Base-by-base conservation (phyloP, 306 rosid species). In the Dryas drummondii region DNA sequence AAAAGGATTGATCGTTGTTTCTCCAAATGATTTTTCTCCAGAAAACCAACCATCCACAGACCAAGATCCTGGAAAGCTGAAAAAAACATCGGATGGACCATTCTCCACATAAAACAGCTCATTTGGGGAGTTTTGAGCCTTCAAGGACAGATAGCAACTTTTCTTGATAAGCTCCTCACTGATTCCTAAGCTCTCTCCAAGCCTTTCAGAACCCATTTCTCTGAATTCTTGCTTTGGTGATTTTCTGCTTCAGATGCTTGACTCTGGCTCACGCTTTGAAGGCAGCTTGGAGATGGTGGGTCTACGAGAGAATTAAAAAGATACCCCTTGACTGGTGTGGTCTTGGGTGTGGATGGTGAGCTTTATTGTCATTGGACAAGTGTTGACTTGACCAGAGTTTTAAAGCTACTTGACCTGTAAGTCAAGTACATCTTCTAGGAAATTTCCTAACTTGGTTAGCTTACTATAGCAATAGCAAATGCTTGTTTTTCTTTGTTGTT, bases 61-160 rank as follows among this genome's bases (percentile, higher is more conserved):
- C 88, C 89, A 86, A 8, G 85, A 80, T 13, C 88, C 89, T 0
- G 91, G 57, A 54, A 94, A 94, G 73, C 84, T 65, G 62, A 92
- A 46, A 51, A 94, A 19, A 45, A 37, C 52, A 9, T 72, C 72
- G 1, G 88, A 55, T 10, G 87, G 56, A 40, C 46, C 67, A 6
- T 41, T 44, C 4, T 88, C 82, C 2, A 54, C 10, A 19, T 54
- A 53, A 66, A 74, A 88, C 47, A 1, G 65, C 61, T 87, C 44
- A 1, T 53, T 83, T 5, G 75, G 4, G 44, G 54, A 63, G 26
- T 49, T 76, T 74, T 84, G 86, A 79, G 91, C 79, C 66, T 68
- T 41, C 53, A 81, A 61, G 72, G 96, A 87, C 15, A 68, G 66
- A 1, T 16, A 19, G 75, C 82, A 81, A 32, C 91, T 74, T 55